Evolutionary conservation across 441 rosid genomes (phyloP).

Genomic region (Adansonia rubrostipa): DNA sequence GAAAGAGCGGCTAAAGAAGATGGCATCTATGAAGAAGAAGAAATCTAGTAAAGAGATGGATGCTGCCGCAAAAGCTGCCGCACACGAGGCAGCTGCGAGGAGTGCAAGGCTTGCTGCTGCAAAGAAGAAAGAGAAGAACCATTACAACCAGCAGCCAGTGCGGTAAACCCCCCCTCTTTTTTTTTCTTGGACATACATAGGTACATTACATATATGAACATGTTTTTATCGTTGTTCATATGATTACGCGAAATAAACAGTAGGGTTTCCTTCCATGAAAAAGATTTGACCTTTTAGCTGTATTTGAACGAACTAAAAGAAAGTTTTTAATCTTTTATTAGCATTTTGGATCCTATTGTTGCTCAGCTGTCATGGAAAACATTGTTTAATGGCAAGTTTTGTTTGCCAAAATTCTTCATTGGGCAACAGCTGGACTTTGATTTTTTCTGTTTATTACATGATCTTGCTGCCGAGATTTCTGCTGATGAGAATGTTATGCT

Average conservation of each 20-base stretch:
- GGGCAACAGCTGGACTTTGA: not conserved
- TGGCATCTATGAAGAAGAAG: constrained; percentile 59
- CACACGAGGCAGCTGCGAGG: constrained; percentile 66
- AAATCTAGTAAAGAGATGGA: constrained; percentile 61
- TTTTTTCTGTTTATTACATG: not conserved
- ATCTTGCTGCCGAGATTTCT: not conserved
- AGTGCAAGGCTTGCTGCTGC: constrained; percentile 64
- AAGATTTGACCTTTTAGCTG: constrained; percentile 31
- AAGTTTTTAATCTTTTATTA: not conserved
- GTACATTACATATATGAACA: constrained; percentile 31
- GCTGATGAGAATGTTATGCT: not conserved
- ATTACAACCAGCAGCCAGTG: constrained; percentile 69
- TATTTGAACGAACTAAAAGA: constrained; percentile 27
- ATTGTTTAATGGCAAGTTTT: not conserved
- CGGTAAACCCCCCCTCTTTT: constrained; percentile 35
- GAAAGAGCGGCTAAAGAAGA: constrained; percentile 57
- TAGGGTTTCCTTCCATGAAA: constrained; percentile 24
- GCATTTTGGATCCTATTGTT: not conserved
- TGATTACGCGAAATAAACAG: constrained; percentile 35
- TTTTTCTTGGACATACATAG: not conserved
- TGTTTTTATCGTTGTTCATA: constrained; percentile 42
- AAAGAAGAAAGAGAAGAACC: constrained; percentile 67
- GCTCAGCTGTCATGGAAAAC: not conserved
- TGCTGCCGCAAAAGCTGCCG: constrained; percentile 60
- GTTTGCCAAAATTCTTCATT: not conserved